Evolutionary conservation across 345 rosid species (phyloP), one percentile per base, ranked within the genome.

Genomic region (Gossypium anomalum): DNA sequence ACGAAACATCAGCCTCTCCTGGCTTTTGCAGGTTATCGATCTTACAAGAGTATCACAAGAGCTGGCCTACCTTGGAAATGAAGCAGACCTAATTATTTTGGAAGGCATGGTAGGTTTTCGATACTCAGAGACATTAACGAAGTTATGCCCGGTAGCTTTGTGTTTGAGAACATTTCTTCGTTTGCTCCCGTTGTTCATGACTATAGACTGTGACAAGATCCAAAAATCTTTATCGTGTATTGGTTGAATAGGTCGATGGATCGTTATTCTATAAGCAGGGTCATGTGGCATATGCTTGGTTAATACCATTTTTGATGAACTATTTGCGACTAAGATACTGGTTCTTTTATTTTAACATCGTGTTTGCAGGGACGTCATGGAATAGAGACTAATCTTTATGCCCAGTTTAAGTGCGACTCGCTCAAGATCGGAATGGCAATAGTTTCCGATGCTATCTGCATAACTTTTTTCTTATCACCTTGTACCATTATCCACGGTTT

Each of bases 351-450:
- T 17, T n/a, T 53, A 34, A 34, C 7, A 34, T 34, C 41, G 41
- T 47, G 20, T 11, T 65, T 80, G 49, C 77, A 96, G 99, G 98
- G n/a, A n/a, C n/a, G 99, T 62, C 97, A 97, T 60, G 98, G 97
- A 67, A 93, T 96, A 75, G 98, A 96, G 89, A 96, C 98, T 51
- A 96, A 96, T 78, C 97, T 96, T 48, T 92, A 96, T 68, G 98
- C 98, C 16, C 97, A 88, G 83, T 96, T 96, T 79, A 96, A 89
- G 82, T 92, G 98, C 17, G 99, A 96, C 81, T 93, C 99, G 61
- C 87, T 92, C 77, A 96, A 96, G 86, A 91, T 93, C 60, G 99
- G 91, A 74, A 96, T 93, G 99, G 99, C 93, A 88, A 81, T n/a
- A 20, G 17, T 76, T 67, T 60, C 58, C n/a, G 11, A 14, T 22